A percentile compares a stretch with the other conserved stretches of the same genome.
These are phyloP conservation scores for Arthrinium phaeospermum DNA, from an alignment of 2,329 filamentous ascomycete species.

Conservation along the genomic window DNA sequence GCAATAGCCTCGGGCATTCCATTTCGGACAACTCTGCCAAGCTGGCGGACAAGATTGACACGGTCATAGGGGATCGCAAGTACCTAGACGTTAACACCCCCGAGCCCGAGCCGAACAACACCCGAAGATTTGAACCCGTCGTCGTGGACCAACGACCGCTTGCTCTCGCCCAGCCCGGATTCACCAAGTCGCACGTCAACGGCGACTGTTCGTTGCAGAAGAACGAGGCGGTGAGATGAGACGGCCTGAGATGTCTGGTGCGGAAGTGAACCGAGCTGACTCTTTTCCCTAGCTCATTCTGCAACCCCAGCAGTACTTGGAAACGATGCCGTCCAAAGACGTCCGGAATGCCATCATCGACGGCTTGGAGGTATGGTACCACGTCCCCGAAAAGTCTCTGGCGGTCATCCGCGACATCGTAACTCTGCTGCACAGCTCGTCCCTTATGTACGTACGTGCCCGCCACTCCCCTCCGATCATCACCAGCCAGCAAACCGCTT, in stretches of 20 bases:
- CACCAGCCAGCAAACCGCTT: no score
- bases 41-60: not conserved
- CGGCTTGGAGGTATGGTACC: conserved; percentile 38
- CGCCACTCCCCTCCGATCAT: no score
- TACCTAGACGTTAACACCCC: not conserved
- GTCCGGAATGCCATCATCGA: conserved; percentile 32
- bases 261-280: no score
- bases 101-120: not conserved
- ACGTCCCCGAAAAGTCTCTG: conserved; percentile 30
- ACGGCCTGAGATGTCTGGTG: no score
- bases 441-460: conserved; percentile 33
- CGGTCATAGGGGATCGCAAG: not conserved
- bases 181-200: no score
- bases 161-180: no score
- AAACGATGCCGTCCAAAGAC: conserved; percentile 34
- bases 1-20: not conserved
- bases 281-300: not conserved
- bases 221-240: no score
- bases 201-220: no score
- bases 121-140: not conserved
- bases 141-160: no score
- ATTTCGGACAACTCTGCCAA: not conserved
- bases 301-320: conserved; percentile 29
- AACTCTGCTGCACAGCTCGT: conserved; percentile 37
- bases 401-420: conserved; percentile 34